Evolutionary conservation across 2,329 filamentous ascomycete genomes (phyloP).

Genomic region (Hymenoscyphus occultus): DNA sequence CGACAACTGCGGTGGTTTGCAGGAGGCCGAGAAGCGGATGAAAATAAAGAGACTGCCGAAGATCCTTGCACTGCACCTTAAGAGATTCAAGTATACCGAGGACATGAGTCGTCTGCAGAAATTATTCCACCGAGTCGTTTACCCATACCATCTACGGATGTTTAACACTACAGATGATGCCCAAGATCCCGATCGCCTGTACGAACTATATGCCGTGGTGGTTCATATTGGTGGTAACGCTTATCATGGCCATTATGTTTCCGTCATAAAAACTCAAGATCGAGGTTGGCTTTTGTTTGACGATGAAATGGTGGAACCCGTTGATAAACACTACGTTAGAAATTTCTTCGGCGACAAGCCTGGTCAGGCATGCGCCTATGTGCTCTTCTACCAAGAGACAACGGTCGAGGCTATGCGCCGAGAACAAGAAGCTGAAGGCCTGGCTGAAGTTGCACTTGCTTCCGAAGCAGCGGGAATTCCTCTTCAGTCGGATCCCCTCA

Average conservation of each 20-base stretch:
- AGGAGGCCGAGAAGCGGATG: conserved; percentile 98
- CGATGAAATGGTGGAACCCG: conserved; percentile 97
- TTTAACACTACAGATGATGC: conserved; percentile 98
- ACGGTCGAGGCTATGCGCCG: conserved; percentile 64
- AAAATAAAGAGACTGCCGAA: conserved; percentile 95
- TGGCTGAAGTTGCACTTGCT: conserved; percentile 56
- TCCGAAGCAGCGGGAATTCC: conserved; percentile 56
- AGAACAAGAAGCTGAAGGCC: conserved; percentile 80
- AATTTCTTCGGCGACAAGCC: conserved; percentile 97
- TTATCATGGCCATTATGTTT: conserved; percentile 96
- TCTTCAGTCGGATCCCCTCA: conserved; percentile 34
- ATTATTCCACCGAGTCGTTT: conserved; percentile 93
- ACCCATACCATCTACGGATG: conserved; percentile 91
- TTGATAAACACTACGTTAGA: conserved; percentile 91
- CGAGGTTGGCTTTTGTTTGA: conserved; percentile 95
- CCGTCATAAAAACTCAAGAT: conserved; percentile 96
- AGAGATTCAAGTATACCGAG: conserved; percentile 98
- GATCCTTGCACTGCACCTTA: conserved; percentile 87
- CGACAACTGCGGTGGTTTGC: conserved; percentile 91
- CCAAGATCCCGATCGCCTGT: conserved; percentile 87
- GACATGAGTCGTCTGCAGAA: conserved; percentile 92
- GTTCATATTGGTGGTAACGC: conserved; percentile 96
- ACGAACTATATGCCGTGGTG: conserved; percentile 95
- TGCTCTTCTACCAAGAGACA: conserved; percentile 96
- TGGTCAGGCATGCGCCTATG: conserved; percentile 90